Evolutionary conservation across 2,329 filamentous ascomycete species (phyloP).

Genomic region (Nectriaceae sp.): DNA sequence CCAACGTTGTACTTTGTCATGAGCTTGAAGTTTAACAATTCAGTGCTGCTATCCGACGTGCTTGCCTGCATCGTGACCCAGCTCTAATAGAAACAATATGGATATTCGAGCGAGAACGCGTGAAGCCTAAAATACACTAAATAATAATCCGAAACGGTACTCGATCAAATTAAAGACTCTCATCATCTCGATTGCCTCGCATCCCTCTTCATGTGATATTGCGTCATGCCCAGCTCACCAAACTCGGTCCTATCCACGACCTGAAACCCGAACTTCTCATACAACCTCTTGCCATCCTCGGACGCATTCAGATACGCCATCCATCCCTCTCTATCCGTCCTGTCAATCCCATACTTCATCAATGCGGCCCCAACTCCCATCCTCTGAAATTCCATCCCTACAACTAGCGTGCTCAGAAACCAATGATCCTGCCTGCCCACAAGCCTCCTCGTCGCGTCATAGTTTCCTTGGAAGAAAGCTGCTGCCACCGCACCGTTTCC

Average conservation of each 20-base stretch:
- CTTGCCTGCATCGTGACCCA: no score
- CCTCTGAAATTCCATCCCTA: constrained; percentile 32
- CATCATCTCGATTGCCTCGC: constrained; percentile 2
- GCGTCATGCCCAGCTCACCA: constrained; percentile 20
- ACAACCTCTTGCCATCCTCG: constrained; percentile 26
- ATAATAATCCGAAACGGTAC: no score
- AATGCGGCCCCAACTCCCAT: constrained; percentile 36
- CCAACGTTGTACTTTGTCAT: no score
- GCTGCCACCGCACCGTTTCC: constrained; percentile 36
- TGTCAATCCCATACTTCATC: constrained; percentile 34
- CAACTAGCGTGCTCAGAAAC: constrained; percentile 37
- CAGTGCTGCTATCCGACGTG: no score
- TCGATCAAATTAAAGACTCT: no score
- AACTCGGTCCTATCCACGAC: constrained; percentile 22
- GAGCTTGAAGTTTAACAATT: no score
- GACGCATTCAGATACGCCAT: constrained; percentile 32
- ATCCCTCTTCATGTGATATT: constrained; percentile 35
- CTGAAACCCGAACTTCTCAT: constrained; percentile 32
- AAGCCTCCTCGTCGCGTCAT: constrained; percentile 21
- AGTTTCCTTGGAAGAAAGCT: constrained; percentile 42
- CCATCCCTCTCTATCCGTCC: constrained; percentile 30
- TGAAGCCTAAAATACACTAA: no score
- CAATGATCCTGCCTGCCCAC: constrained; percentile 31
- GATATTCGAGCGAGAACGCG: no score
- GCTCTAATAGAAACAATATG: no score